A percentile compares a stretch with the other conserved stretches of the same genome.
These are phyloP conservation scores for Alternaria sp. DNA, from an alignment of 2,329 filamentous ascomycete genomes.

Conservation along the genomic window DNA sequence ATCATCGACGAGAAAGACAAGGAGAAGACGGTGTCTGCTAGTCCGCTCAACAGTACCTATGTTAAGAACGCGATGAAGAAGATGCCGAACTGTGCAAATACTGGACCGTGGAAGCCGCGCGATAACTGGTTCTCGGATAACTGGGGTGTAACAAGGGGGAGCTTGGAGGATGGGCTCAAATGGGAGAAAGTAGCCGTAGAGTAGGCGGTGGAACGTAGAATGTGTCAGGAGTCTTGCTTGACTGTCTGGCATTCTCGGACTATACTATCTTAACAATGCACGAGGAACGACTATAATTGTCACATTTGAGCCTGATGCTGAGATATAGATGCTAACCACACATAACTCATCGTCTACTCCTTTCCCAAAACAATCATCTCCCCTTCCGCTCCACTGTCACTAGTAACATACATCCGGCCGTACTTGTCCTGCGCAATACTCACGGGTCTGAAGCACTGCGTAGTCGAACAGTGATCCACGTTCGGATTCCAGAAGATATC, in stretches of 20 bases:
- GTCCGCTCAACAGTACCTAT: slow-evolving; percentile 62
- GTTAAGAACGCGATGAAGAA: slow-evolving; percentile 51
- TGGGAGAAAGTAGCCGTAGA: slow-evolving; percentile 37
- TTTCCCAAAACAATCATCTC: slow-evolving; percentile 39
- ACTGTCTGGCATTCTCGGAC: neutral
- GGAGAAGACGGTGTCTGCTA: slow-evolving; percentile 52
- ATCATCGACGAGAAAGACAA: slow-evolving; percentile 49
- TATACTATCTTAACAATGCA: neutral
- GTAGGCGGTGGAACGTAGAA: neutral
- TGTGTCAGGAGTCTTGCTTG: neutral
- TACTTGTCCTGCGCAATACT: slow-evolving; percentile 33
- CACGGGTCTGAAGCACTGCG: slow-evolving; percentile 42
- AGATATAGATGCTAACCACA: neutral
- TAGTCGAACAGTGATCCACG: slow-evolving; percentile 36
- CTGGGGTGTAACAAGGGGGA: slow-evolving; percentile 53
- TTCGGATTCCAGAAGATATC: slow-evolving; percentile 38
- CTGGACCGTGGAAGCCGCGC: slow-evolving; percentile 55
- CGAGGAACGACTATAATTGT: neutral
- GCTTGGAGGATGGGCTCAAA: slow-evolving; percentile 53
- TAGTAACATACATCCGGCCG: slow-evolving; percentile 42
- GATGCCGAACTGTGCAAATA: slow-evolving; percentile 59
- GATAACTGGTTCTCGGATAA: slow-evolving; percentile 56
- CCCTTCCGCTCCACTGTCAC: slow-evolving; percentile 38
- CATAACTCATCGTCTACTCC: slow-evolving; percentile 13
- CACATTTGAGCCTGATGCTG: neutral